Base-by-base conservation (phyloP, 1,284 basidiomycete genomes). In the Cystobasidium sp. region DNA sequence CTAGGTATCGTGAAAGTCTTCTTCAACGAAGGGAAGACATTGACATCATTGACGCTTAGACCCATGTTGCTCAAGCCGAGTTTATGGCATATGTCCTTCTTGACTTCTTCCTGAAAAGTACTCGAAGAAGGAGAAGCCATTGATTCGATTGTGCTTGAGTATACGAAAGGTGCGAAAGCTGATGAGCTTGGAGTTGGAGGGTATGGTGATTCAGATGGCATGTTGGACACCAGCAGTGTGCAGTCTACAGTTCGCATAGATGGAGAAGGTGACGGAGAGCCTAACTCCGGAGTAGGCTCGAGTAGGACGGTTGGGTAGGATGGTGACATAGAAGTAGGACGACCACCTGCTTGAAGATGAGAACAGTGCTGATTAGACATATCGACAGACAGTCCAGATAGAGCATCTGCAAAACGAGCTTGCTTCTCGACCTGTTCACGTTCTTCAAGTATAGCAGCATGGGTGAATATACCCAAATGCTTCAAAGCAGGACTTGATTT, bases 401-500 rank as follows among this genome's bases (percentile, higher is more conserved):
- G 31, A 20, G 51, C 41, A 41, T 46, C 18, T 14, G 47, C 47
- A 14, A 47, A 41, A 22, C 39, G 7, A 7, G 31, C 24, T 43
- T 51, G 22, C 43, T 52, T 44, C 16, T 67, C 46, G 7, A 43
- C 5, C 6, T 24, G 22, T 18, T 64, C 61, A 20, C 46, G 18
- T n/a, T 51, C 69, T 37, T 71, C 59, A 46, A 55, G 20, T 39
- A 63, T 43, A 22, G 69, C 69, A 20, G 69, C 58, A 59, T 56
- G 69, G 4, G 69, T 71, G 46, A 71, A 71, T 14, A 71, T 64
- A 20, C 51, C 55, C 9, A 71, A 47, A 51, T 64, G 31, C 49
- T 53, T 63, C 56, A 71, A 22, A 16, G 69, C 69, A 10, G 69
- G 69, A 52, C 69, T 71, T 24, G 49, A 43, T 41, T 71, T 71